A percentile compares a stretch with the other conserved stretches of the same genome.
Evolutionary conservation across 2,329 filamentous ascomycete genomes (phyloP).

Genomic region (Epichloe gansuensis): DNA sequence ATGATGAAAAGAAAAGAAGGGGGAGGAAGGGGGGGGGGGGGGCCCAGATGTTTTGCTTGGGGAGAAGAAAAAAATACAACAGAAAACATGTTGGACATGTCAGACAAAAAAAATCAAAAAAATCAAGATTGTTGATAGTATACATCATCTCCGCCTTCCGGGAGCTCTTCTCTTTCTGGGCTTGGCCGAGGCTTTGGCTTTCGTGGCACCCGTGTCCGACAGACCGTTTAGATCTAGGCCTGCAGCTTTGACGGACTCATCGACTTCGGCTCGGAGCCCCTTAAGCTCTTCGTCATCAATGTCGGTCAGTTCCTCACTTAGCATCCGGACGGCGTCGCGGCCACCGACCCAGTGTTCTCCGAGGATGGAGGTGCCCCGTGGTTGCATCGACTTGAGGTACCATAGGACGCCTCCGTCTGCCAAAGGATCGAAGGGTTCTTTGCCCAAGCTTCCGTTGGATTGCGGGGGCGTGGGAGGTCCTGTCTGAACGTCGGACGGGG

Average conservation of each 20-base stretch:
- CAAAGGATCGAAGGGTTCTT: conserved; percentile 39
- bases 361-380: conserved; percentile 64
- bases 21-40: background rate
- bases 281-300: conserved; percentile 83
- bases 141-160: conserved; percentile 19
- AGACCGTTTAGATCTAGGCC: conserved; percentile 12
- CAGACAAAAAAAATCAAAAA: background rate
- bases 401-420: conserved; percentile 70
- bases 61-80: background rate
- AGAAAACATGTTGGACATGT: background rate
- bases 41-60: background rate
- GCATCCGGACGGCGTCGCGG: conserved; percentile 49
- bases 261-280: conserved; percentile 46
- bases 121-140: background rate
- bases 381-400: conserved; percentile 75
- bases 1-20: background rate
- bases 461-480: conserved; percentile 54
- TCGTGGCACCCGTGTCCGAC: conserved; percentile 9
- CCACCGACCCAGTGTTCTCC: conserved; percentile 54
- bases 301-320: conserved; percentile 83
- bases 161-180: conserved; percentile 23
- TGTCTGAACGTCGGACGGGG: conserved; percentile 15
- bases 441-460: conserved; percentile 44
- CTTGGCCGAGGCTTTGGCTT: conserved; percentile 16
- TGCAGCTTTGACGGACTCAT: conserved; percentile 24